phyloP scores from a whole-genome alignment of 2,329 filamentous ascomycete genomes.

The Penicillium janthinellum region DNA sequence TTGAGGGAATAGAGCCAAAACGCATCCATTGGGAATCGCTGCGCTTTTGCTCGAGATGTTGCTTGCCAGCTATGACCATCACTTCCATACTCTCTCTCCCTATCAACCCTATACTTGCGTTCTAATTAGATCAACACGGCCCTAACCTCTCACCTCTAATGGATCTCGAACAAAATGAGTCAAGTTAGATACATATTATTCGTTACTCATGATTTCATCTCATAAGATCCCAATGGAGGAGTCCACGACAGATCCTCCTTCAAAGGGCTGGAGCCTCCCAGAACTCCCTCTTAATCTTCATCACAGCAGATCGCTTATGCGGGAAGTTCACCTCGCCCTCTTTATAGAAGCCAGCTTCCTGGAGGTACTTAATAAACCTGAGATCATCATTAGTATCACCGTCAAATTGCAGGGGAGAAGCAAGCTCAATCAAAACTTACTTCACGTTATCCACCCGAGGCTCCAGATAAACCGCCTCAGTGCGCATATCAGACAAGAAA shows the following conservation, averaged over 20 bases:
- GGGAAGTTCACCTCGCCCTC: conserved; percentile 84
- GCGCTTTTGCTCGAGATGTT: background rate
- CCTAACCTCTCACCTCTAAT: background rate
- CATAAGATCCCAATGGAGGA: background rate
- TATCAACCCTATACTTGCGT: background rate
- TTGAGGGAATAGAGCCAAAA: background rate
- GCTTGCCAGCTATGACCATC: background rate
- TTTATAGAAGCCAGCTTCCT: conserved; percentile 77
- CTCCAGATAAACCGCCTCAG: conserved; percentile 81
- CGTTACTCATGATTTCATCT: conserved; percentile 18
- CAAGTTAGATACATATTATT: conserved; percentile 2
- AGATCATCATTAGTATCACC: conserved; percentile 16
- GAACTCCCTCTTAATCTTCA: conserved; percentile 75
- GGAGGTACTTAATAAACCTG: conserved; percentile 71
- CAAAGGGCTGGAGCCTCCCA: conserved; percentile 72
- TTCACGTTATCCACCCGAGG: conserved; percentile 87
- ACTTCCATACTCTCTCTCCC: background rate
- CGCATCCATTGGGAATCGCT: background rate
- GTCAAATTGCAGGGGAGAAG: background rate
- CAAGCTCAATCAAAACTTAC: conserved; percentile 54
- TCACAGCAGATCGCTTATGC: conserved; percentile 88
- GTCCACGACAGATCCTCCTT: background rate
- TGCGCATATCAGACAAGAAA: conserved; percentile 74
- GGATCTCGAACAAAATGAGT: background rate
- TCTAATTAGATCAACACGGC: background rate